Evolutionary conservation across 2,329 filamentous ascomycete genomes (phyloP).

Genomic region (Fusarium sp.): DNA sequence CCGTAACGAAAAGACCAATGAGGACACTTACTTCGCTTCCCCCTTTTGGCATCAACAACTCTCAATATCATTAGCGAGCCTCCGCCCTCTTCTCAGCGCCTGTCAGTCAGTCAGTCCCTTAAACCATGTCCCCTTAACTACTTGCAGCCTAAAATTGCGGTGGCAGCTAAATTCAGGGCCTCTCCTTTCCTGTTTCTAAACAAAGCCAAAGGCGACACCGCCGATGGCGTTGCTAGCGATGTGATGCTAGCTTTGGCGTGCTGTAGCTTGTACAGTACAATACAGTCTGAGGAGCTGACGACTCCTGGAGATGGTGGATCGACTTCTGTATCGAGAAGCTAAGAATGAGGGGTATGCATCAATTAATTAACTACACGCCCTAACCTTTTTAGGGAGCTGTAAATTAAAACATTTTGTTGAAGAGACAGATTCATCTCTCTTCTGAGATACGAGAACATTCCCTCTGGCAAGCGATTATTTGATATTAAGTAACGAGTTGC

Average conservation of each 20-base stretch:
- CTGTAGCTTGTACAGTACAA: conserved; percentile 24
- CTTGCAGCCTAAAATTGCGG: conserved; percentile 40
- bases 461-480: neutral
- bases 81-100: conserved; percentile 5
- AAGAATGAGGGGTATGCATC: conserved; percentile 23
- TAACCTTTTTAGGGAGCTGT: conserved; percentile 4
- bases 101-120: neutral
- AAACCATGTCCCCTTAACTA: neutral
- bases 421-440: conserved; percentile 8
- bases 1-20: conserved; percentile 2
- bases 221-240: conserved; percentile 6
- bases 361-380: conserved; percentile 33
- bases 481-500: neutral
- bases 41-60: conserved; percentile 12
- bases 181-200: conserved; percentile 23
- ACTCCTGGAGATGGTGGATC: neutral
- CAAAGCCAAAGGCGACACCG: conserved; percentile 23
- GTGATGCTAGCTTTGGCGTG: conserved; percentile 32
- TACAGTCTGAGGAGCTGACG: conserved; percentile 6
- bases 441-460: conserved; percentile 11
- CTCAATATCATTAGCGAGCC: conserved; percentile 4
- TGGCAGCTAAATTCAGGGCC: conserved; percentile 41
- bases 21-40: neutral
- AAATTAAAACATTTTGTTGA: conserved; percentile 16
- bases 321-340: neutral